phyloP scores from a whole-genome alignment of 768 basidiomycete species.

The Lactifluus volemus region DNA sequence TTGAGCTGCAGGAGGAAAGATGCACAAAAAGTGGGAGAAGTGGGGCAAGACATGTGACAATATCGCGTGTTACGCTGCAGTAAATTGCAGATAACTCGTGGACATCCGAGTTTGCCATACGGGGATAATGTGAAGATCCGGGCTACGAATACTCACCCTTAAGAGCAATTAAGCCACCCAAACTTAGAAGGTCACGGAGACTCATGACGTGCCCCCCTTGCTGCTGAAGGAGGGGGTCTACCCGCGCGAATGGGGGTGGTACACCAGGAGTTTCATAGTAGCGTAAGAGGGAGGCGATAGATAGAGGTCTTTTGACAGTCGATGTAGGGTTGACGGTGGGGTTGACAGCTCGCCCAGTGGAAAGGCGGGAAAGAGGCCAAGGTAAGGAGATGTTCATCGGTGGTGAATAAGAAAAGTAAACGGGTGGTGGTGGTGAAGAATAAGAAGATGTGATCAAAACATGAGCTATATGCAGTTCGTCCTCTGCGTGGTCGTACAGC shows the following conservation, averaged over 20 bases:
- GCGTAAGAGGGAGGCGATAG: constrained; percentile 16
- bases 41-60: constrained; percentile 7
- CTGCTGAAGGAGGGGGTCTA: constrained; percentile 58
- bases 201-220: constrained; percentile 46
- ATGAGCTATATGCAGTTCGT: too few relatives aligned
- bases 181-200: constrained; percentile 66
- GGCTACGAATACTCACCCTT: constrained; percentile 7
- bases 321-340: not conserved
- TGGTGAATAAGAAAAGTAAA: not conserved
- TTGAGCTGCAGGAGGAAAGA: not conserved
- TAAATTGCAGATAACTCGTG: not conserved
- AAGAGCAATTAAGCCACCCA: constrained; percentile 39
- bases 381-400: constrained; percentile 16
- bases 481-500: too few relatives aligned
- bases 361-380: constrained; percentile 23
- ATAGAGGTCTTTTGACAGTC: not conserved
- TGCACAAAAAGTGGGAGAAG: not conserved
- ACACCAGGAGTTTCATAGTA: constrained; percentile 62
- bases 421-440: not conserved
- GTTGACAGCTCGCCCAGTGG: not conserved
- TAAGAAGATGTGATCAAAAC: too few relatives aligned
- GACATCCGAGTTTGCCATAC: not conserved
- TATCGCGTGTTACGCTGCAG: not conserved
- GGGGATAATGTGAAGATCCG: not conserved
- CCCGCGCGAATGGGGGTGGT: constrained; percentile 63